A percentile compares a stretch with the other conserved stretches of the same genome.
Evolutionary conservation across 2,329 filamentous ascomycete species (phyloP).

Genomic region (Ceratocystis alfenasii): DNA sequence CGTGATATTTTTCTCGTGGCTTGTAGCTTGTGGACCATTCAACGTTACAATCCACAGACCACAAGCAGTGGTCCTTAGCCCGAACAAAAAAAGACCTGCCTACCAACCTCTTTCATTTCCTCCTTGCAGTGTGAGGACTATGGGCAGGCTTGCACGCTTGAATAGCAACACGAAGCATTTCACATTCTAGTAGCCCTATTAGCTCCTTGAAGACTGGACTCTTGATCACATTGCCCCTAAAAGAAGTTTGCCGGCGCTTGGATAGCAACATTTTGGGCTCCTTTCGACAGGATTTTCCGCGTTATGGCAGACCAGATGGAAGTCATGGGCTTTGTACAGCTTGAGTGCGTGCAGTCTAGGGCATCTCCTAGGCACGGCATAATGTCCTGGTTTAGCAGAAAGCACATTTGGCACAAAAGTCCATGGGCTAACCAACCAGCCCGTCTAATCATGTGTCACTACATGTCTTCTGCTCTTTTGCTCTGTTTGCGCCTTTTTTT

Average conservation of each 20-base stretch:
- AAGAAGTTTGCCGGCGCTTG: background rate
- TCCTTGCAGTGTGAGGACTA: background rate
- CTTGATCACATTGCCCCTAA: background rate
- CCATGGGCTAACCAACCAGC: conserved; percentile 2
- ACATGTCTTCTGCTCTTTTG: background rate
- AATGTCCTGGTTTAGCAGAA: background rate
- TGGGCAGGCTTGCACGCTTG: background rate
- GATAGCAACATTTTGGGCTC: background rate
- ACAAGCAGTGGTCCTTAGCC: background rate
- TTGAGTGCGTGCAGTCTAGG: background rate
- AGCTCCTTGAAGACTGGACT: too few species aligned
- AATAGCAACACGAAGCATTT: background rate
- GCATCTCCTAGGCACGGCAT: conserved; percentile 5
- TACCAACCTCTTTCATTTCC: background rate
- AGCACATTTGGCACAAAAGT: conserved; percentile 3
- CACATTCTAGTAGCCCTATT: background rate
- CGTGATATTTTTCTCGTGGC: background rate
- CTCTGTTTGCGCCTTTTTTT: background rate
- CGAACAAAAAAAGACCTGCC: background rate
- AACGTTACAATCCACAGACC: background rate
- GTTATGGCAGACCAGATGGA: background rate
- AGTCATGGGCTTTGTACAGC: background rate
- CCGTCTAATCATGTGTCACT: conserved; percentile 3
- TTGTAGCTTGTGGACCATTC: background rate
- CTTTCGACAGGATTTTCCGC: background rate